Base-by-base conservation (phyloP, 2,329 filamentous ascomycete species). In the Xylaria sp. region DNA sequence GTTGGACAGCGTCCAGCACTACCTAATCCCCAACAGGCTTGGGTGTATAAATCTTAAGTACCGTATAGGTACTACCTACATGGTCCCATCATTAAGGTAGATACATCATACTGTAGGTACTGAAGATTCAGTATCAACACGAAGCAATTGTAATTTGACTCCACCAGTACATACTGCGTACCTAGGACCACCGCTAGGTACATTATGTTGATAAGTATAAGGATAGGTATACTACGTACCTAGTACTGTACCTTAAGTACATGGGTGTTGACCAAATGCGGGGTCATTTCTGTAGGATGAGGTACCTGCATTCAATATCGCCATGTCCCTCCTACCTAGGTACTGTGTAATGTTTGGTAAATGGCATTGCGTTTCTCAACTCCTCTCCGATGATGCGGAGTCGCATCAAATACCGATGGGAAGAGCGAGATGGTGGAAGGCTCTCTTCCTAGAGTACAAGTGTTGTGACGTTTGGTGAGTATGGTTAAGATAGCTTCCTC, bases 401-500 rank as follows among this genome's bases (percentile, higher is more conserved):
- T 27, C 25, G 22, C 25, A 29, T 39, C 13, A 39, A n/a, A 38
- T 36, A 27, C 15, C 38, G n/a, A 0, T 42, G 15, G 15, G 15
- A 42, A 42, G 2, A 15, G 2, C 5, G 0, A 5, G 5, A 42
- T 31, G 25, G 5, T 29, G 25, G 45, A 17, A 54, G 10, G 2
- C n/a, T 17, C 10, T 5, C 15, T 27, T 13, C n/a, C n/a, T 31
- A 10, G 13, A 47, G 36, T 22, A 17, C 33, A 29, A 27, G 54
- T 13, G 17, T 54, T 33, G 25, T 13, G 38, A 42, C 20, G 22
- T 42, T 29, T 36, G 20, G 38, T 33, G 29, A 17, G 44, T 59
- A 59, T 50, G 31, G 3, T 27, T 7, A 51, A 66, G 33, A 61
- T 42, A 36, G 38, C 44, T 51, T 42, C 36, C 22, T 25, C 36